Base-by-base conservation (phyloP, 352 stramenopile species). In the Globisporangium paddicum region DNA sequence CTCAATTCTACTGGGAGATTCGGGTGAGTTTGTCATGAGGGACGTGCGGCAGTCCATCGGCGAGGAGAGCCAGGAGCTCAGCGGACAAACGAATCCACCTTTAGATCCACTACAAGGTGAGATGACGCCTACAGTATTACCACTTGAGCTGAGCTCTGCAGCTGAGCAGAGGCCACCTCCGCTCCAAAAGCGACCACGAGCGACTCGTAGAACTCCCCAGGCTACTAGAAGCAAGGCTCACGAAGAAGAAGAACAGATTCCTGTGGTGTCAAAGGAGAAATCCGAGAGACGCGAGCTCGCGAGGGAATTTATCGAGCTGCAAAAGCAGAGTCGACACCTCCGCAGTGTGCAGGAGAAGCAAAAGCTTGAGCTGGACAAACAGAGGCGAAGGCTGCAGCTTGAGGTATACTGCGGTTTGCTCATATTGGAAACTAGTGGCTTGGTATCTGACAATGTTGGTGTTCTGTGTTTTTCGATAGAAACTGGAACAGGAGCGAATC, bases 271-370 rank as follows among this genome's bases (percentile, higher is more conserved):
- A 32, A 55, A 67, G 32, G 75, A 84, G 34, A 70, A 59, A 4
- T 48, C 69, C 18, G 62, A 88, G 37, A 62, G 82, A n/a, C 68
- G 82, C 51, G 79, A 67, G 25, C 58, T 87, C 21, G 82, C 76
- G 19, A 64, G 82, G 13, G 82, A 89, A 50, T 89, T 79, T 32
- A 90, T 92, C 67, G 48, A 75, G n/a, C 21, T 86, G 6, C 79
- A 92, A 46, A 81, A 84, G 55, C 69, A 77, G 10, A 76, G 61
- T 55, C 75, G 82, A 18, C 55, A 62, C 38, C 51, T 82, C 6
- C 55, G 62, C 30, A 68, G 60, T 40, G 64, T 59, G 23, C 77
- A 80, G 42, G 37, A 65, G 40, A 74, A 73, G 34, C 57, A 87
- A 34, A 61, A 71, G 35, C 57, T 62, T 8, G 69, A 77, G 37